phyloP scores from a whole-genome alignment of 2,329 filamentous ascomycete species.

The Metarhizium anisopliae region DNA sequence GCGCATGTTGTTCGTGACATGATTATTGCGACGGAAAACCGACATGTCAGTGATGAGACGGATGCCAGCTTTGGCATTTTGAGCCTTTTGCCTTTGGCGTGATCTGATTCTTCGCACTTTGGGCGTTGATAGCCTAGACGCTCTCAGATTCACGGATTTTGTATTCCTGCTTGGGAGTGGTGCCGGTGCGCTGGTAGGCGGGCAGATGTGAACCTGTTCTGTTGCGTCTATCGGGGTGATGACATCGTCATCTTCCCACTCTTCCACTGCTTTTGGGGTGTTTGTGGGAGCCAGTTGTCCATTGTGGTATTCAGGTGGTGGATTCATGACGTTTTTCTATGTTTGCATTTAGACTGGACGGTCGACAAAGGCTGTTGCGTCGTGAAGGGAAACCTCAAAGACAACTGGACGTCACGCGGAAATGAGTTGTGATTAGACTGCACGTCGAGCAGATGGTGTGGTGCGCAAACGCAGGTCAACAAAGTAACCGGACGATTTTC shows the following conservation, averaged over 20 bases:
- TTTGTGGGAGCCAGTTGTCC: not conserved
- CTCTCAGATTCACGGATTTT: slow-evolving; percentile 12
- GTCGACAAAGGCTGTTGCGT: not conserved
- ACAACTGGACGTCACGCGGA: too few relatives aligned
- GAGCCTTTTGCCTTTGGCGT: slow-evolving; percentile 48
- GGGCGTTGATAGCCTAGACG: slow-evolving; percentile 27
- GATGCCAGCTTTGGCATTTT: slow-evolving; percentile 55
- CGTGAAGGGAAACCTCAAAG: too few relatives aligned
- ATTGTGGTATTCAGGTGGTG: not conserved
- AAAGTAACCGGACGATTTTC: not conserved
- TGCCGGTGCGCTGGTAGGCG: slow-evolving; percentile 7
- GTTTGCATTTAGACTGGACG: not conserved
- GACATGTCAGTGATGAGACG: slow-evolving; percentile 63
- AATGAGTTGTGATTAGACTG: not conserved
- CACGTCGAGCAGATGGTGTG: not conserved
- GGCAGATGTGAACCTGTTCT: slow-evolving; percentile 20
- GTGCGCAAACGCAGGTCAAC: not conserved
- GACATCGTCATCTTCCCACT: slow-evolving; percentile 43
- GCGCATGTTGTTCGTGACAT: slow-evolving; percentile 21
- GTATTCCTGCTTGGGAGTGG: slow-evolving; percentile 9
- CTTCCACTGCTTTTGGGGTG: slow-evolving; percentile 21
- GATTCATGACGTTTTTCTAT: slow-evolving; percentile 3
- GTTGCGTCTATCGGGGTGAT: slow-evolving; percentile 29
- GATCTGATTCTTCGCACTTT: slow-evolving; percentile 44
- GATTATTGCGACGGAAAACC: slow-evolving; percentile 35